phyloP scores from a whole-genome alignment of 331 rosid species.

The Cydonia oblonga region DNA sequence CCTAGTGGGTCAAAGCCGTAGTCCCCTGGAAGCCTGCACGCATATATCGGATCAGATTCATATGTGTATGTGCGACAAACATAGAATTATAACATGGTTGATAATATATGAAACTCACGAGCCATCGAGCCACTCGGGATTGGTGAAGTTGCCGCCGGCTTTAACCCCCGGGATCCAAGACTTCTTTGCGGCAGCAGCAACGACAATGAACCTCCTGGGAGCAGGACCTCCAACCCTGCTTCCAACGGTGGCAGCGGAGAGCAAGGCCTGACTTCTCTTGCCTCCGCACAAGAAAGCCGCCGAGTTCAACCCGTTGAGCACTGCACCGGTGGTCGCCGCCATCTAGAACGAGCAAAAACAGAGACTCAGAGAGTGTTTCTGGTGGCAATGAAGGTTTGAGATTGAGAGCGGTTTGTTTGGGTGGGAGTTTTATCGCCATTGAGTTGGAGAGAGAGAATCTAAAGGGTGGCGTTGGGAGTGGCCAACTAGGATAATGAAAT shows the following conservation, averaged over 20 bases:
- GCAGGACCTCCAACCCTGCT: conserved; percentile 29
- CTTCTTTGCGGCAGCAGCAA: conserved; percentile 63
- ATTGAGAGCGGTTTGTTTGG: background rate
- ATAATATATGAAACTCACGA: conserved; percentile 48
- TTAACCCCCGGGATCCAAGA: conserved; percentile 86
- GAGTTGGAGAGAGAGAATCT: conserved; percentile 18
- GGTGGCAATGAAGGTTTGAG: background rate
- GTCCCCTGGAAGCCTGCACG: conserved; percentile 83
- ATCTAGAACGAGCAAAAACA: conserved; percentile 10
- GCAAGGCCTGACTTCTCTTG: conserved; percentile 50
- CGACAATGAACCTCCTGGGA: conserved; percentile 38
- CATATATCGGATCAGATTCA: background rate
- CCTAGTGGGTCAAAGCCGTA: conserved; percentile 94
- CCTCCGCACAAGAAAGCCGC: conserved; percentile 76
- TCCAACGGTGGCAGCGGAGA: conserved; percentile 31
- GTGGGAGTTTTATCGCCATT: background rate
- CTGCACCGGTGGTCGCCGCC: conserved; percentile 92
- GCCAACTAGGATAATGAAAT: conserved; percentile 65
- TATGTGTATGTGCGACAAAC: background rate
- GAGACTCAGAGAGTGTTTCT: background rate
- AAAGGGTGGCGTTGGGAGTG: conserved; percentile 20
- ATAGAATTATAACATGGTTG: background rate
- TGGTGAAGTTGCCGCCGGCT: conserved; percentile 56
- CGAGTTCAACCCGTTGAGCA: conserved; percentile 70
- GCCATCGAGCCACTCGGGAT: conserved; percentile 99